Percentiles rank a stretch among this genome's conserved stretches.
Conservation (phyloP, 2,329 filamentous ascomycete species). For the Bipolaris cookei region DNA sequence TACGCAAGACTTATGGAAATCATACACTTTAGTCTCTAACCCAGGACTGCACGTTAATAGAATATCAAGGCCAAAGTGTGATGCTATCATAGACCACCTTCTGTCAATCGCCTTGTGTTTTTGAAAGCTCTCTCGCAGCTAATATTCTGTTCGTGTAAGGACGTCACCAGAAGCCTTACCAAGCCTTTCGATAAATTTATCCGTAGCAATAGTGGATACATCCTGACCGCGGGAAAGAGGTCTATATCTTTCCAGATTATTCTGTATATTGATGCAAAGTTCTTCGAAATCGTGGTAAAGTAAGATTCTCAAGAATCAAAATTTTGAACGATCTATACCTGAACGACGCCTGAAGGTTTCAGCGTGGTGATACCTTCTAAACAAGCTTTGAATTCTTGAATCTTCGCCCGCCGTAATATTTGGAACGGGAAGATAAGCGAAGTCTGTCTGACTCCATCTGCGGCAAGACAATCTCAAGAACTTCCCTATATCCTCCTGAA, state of each 20-base stretch:
- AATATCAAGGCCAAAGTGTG: slow-evolving; percentile 6
- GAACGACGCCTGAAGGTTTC: slow-evolving; percentile 4
- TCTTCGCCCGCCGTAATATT: background rate
- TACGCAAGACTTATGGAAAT: slow-evolving; percentile 1
- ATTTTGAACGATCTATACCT: slow-evolving; percentile 1
- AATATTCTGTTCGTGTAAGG: slow-evolving; percentile 4
- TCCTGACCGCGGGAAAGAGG: slow-evolving; percentile 2
- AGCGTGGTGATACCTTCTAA: slow-evolving; percentile 2
- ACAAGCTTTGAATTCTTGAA: slow-evolving; percentile 6
- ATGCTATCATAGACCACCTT: slow-evolving; percentile 9
- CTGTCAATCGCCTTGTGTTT: slow-evolving; percentile 5
- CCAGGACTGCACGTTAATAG: slow-evolving; percentile 5
- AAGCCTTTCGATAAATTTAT: slow-evolving; percentile 5
- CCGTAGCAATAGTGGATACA: slow-evolving; percentile 2
- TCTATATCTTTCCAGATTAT: slow-evolving; percentile 6
- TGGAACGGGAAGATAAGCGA: background rate
- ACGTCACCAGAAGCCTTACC: slow-evolving; percentile 6
- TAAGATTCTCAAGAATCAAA: slow-evolving; percentile 4
- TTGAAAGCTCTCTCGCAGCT: slow-evolving; percentile 6
- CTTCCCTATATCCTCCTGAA: background rate
- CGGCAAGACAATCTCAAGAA: slow-evolving; percentile 7
- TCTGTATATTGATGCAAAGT: slow-evolving; percentile 5
- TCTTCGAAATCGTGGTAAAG: slow-evolving; percentile 8
- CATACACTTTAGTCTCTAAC: slow-evolving; percentile 6
- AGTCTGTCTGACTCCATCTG: slow-evolving; percentile 6